Percentiles rank a stretch among this genome's conserved stretches.
Evolutionary conservation across 2,329 filamentous ascomycete species (phyloP).

Genomic region (Penicillium sp.): DNA sequence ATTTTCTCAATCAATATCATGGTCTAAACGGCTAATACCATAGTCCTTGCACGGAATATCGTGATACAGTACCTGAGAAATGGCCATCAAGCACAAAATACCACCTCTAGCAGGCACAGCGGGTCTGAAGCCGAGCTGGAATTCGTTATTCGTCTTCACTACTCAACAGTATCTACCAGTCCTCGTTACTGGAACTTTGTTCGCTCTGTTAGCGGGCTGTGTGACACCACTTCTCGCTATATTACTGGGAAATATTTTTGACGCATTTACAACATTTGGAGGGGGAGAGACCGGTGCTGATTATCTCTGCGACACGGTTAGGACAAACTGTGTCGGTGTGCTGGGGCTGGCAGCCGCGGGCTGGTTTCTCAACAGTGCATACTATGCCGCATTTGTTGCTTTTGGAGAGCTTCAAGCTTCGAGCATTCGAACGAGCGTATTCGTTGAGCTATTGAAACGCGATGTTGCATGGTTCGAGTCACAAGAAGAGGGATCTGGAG

Average conservation of each 20-base stretch:
- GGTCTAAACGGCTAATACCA: not conserved
- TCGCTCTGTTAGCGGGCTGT: constrained; percentile 60
- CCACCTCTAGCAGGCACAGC: not conserved
- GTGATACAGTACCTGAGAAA: not conserved
- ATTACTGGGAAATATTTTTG: constrained; percentile 72
- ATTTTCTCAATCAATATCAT: not conserved
- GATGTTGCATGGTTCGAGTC: constrained; percentile 81
- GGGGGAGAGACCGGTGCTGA: constrained; percentile 50
- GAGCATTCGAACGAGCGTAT: constrained; percentile 62
- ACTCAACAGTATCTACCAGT: constrained; percentile 57
- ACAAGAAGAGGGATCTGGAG: constrained; percentile 66
- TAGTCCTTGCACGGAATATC: not conserved
- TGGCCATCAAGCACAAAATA: not conserved
- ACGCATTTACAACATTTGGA: constrained; percentile 66
- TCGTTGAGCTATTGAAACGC: constrained; percentile 66
- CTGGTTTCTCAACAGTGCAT: constrained; percentile 66
- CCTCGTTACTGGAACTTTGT: constrained; percentile 54
- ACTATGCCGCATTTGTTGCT: constrained; percentile 68
- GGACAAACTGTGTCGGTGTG: constrained; percentile 62
- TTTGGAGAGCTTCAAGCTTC: constrained; percentile 81
- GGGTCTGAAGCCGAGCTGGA: constrained; percentile 40
- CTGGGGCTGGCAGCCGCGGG: constrained; percentile 61
- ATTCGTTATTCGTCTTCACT: constrained; percentile 70
- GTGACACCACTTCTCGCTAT: constrained; percentile 65
- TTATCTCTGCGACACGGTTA: constrained; percentile 56